Percentiles rank a stretch among this genome's conserved stretches.
These are phyloP conservation scores for Pleurotus sapidus DNA, from an alignment of 768 basidiomycete species.

Conservation along the genomic window DNA sequence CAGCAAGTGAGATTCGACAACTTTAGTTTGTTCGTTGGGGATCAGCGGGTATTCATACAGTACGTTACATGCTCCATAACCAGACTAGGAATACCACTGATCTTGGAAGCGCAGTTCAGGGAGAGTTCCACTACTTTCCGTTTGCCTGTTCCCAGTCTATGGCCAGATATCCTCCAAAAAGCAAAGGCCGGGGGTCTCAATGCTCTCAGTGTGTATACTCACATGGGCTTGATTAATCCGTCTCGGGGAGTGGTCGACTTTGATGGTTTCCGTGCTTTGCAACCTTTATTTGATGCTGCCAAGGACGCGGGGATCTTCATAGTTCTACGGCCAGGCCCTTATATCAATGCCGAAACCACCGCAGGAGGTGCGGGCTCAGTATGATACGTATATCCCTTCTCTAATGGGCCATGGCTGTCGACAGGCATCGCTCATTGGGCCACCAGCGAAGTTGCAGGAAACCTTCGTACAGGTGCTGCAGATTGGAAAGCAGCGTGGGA, in stretches of 20 bases:
- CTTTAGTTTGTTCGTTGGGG: conserved; percentile 66
- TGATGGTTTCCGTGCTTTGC: conserved; percentile 61
- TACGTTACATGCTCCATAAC: conserved; percentile 29
- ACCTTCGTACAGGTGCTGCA: conserved; percentile 70
- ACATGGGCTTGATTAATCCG: conserved; percentile 79
- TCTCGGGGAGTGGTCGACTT: conserved; percentile 75
- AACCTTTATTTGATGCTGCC: conserved; percentile 74
- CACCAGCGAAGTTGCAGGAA: conserved; percentile 46
- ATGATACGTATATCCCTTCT: background rate
- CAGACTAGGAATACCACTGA: background rate
- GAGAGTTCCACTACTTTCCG: conserved; percentile 86
- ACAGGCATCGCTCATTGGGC: conserved; percentile 55
- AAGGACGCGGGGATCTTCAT: conserved; percentile 74
- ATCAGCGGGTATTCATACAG: conserved; percentile 75
- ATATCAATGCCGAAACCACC: conserved; percentile 81
- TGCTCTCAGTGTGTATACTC: conserved; percentile 72
- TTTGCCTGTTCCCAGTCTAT: conserved; percentile 74
- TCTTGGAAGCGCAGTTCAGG: conserved; percentile 52
- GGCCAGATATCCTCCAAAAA: conserved; percentile 83
- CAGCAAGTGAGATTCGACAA: conserved; percentile 55
- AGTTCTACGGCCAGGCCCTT: conserved; percentile 63
- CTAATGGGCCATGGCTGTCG: background rate
- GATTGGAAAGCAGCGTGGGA: conserved; percentile 73
- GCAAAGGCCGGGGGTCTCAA: conserved; percentile 81
- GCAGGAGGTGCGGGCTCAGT: conserved; percentile 46